Percentiles rank a stretch among this genome's conserved stretches.
Conservation (phyloP, 306 rosid species). For the Gleditsia sinensis region DNA sequence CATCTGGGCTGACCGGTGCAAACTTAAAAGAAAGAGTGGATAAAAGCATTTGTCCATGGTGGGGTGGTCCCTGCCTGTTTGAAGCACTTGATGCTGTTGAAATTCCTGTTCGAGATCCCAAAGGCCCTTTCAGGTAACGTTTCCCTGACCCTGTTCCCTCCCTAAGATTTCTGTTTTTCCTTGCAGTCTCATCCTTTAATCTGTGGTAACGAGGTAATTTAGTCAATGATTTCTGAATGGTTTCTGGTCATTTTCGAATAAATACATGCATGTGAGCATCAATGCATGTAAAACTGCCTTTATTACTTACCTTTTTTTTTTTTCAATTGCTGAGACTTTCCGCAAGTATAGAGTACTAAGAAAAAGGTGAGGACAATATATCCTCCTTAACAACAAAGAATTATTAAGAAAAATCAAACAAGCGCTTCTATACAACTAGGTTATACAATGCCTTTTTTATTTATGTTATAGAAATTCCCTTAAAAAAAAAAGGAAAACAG, state of each 20-base stretch:
- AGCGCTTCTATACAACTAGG: not conserved
- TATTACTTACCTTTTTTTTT: not conserved
- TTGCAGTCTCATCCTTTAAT: not conserved
- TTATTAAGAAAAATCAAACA: not conserved
- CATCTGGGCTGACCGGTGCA: constrained; percentile 81
- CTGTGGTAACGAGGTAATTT: not conserved
- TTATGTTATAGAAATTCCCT: not conserved
- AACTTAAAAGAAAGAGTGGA: constrained; percentile 78
- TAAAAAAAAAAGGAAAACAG: not conserved
- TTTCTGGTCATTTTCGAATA: not conserved
- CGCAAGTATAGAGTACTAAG: not conserved
- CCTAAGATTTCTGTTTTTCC: not conserved
- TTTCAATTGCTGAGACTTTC: not conserved
- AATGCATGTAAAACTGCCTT: not conserved
- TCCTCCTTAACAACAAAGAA: not conserved
- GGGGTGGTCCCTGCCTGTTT: constrained; percentile 89
- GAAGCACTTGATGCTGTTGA: constrained; percentile 86
- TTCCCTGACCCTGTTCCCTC: constrained; percentile 2
- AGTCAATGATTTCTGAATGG: not conserved
- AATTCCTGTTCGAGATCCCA: constrained; percentile 76
- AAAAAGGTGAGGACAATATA: not conserved
- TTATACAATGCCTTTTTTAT: not conserved
- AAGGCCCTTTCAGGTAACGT: constrained; percentile 82
- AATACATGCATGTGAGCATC: not conserved
- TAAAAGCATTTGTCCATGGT: constrained; percentile 76